These are phyloP conservation scores for Septoria linicola DNA, from an alignment of 2,329 filamentous ascomycete species.

Conservation along the genomic window DNA sequence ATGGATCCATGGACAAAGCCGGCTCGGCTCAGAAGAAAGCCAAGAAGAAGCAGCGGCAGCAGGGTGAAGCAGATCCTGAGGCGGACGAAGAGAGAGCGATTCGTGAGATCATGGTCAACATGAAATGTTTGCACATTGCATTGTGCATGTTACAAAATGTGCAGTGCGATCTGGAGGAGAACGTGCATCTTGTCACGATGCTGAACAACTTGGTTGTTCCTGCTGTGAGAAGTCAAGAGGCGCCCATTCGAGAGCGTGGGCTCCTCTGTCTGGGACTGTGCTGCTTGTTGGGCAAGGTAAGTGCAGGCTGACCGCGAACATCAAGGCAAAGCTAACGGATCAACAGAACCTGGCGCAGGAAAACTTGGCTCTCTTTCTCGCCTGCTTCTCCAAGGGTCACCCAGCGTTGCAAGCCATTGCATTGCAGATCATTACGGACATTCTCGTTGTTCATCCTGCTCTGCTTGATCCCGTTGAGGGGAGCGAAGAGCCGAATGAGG, in stretches of 20 bases:
- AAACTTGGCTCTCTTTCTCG: slow-evolving; percentile 89
- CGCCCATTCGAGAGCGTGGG: slow-evolving; percentile 86
- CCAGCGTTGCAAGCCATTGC: slow-evolving; percentile 85
- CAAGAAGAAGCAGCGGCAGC: slow-evolving; percentile 43
- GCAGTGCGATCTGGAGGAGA: slow-evolving; percentile 80
- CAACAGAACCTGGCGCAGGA: slow-evolving; percentile 76
- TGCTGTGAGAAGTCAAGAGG: slow-evolving; percentile 88
- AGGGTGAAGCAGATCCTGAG: slow-evolving; percentile 59
- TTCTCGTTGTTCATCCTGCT: slow-evolving; percentile 82
- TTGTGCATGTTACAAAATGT: slow-evolving; percentile 98
- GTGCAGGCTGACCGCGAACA: slow-evolving; percentile 19
- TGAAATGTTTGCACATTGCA: slow-evolving; percentile 96
- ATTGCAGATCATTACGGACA: slow-evolving; percentile 88
- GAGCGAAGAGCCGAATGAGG: slow-evolving; percentile 32
- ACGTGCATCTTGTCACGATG: slow-evolving; percentile 92
- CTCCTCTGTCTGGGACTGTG: slow-evolving; percentile 87
- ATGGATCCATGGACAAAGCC: slow-evolving; percentile 55
- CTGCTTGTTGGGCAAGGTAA: slow-evolving; percentile 78
- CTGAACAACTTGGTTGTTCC: slow-evolving; percentile 95
- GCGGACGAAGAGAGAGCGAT: slow-evolving; percentile 70
- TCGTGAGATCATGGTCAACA: slow-evolving; percentile 91
- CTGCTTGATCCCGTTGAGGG: slow-evolving; percentile 58
- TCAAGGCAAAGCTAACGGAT: slow-evolving; percentile 16
- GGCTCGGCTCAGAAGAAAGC: slow-evolving; percentile 36
- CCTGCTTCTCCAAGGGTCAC: slow-evolving; percentile 93